phyloP scores from a whole-genome alignment of 2,329 filamentous ascomycete species.

The Fusarium armeniacum region DNA sequence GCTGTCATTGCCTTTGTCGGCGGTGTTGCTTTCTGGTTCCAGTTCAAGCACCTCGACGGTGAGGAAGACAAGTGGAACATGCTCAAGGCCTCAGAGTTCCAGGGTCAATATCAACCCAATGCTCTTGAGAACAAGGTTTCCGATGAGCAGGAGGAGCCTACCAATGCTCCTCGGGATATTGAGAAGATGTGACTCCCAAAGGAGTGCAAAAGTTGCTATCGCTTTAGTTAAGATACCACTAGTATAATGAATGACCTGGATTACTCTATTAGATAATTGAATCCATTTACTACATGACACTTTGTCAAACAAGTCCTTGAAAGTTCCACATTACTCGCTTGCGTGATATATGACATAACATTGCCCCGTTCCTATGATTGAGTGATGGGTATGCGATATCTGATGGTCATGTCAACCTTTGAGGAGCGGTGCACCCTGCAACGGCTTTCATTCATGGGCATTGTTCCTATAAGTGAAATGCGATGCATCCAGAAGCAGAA shows the following conservation, averaged over 20 bases:
- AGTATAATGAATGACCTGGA: conserved; percentile 24
- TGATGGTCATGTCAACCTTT: too few species aligned
- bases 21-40: conserved; percentile 76
- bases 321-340: background rate
- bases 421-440: too few species aligned
- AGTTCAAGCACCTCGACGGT: conserved; percentile 73
- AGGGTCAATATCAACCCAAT: conserved; percentile 58
- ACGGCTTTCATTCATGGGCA: too few species aligned
- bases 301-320: background rate
- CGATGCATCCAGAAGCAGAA: too few species aligned
- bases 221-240: conserved; percentile 38
- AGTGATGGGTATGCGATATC: background rate
- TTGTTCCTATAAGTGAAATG: too few species aligned
- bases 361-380: rapidly evolving
- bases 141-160: conserved; percentile 34
- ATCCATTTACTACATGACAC: background rate
- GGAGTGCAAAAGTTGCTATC: conserved; percentile 27
- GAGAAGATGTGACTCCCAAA: conserved; percentile 35
- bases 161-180: conserved; percentile 37
- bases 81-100: conserved; percentile 62
- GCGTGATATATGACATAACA: background rate
- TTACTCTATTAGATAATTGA: conserved; percentile 15
- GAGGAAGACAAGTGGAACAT: conserved; percentile 79
- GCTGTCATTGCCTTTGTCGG: conserved; percentile 74
- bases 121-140: conserved; percentile 50